These are phyloP conservation scores for Oryza brachyantha DNA, from an alignment of 176 grass and related monocot genomes.

Conservation along the genomic window DNA sequence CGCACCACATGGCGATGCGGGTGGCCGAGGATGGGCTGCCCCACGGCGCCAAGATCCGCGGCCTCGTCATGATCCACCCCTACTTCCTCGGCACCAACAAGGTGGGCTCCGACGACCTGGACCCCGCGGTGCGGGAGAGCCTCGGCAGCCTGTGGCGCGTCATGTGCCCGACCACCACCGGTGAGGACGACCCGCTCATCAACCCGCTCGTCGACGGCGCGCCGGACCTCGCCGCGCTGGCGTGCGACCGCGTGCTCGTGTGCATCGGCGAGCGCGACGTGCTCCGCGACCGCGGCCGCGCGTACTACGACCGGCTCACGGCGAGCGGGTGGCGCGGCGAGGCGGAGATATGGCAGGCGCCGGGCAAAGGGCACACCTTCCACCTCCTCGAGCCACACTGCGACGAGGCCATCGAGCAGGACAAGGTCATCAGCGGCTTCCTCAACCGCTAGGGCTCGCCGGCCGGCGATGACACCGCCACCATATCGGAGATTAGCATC, in stretches of 20 bases:
- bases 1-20: conserved; percentile 69
- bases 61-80: conserved; percentile 69
- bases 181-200: conserved; percentile 58
- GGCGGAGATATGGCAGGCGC: conserved; percentile 49
- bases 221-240: conserved; percentile 25
- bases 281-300: conserved; percentile 54
- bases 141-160: conserved; percentile 48
- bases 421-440: conserved; percentile 53
- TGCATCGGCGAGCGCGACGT: conserved; percentile 52
- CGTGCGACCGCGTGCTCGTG: conserved; percentile 40
- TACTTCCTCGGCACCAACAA: conserved; percentile 65
- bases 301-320: conserved; percentile 45
- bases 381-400: conserved; percentile 48
- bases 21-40: conserved; percentile 32
- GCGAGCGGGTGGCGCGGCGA: conserved; percentile 45
- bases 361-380: conserved; percentile 48
- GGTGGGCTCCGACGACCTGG: conserved; percentile 48
- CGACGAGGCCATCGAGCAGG: conserved; percentile 48
- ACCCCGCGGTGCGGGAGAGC: conserved; percentile 28
- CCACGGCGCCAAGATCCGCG: conserved; percentile 39
- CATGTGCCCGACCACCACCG: conserved; percentile 53
- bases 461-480: neutral
- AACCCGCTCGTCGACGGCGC: conserved; percentile 44
- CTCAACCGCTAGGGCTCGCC: conserved; percentile 34
- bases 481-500: neutral